Base-by-base conservation (phyloP, 2,329 filamentous ascomycete species). In the Trichophyton schoenleinii region DNA sequence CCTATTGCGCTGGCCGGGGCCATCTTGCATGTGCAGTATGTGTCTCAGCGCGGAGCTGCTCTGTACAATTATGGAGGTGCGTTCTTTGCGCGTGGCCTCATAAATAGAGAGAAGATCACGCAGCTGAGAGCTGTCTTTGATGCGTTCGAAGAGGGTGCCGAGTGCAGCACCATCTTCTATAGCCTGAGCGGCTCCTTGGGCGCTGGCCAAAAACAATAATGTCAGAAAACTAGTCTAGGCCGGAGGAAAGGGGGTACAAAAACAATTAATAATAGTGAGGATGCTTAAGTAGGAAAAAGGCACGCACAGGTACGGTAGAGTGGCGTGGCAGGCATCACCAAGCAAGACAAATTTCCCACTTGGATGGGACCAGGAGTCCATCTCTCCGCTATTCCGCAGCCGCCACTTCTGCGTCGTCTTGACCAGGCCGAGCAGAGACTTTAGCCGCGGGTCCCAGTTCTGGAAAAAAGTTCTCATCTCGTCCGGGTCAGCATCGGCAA, bases 321-420 rank as follows among this genome's bases (percentile, higher is more conserved):
- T 86, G 0, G 84, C 83, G 64, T 87, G 83, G 1, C 83, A 82
- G 0, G 83, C 81, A 66, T 87, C 84, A 0, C 85, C 84, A 0
- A 87, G 74, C 67, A 87, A 77, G 0, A 81, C 80, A 66, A 84
- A 84, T 0, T 80, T 73, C 0, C 78, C 82, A 0, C 77, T 80
- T 0, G 78, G 71, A 64, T 86, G 79, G 0, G 77, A 81, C 84
- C 84, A 87, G 0, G 74, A 73, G n/a, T 78, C 76, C 42, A 84
- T 75, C 3, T 78, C 78, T 0, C 78, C 77, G 0, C 82, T 76
- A 62, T 83, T 83, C 68, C 80, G 82, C 0, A 86, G 71, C 1
- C 81, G 75, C 83, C 83, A 87, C 68, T 86, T 87, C 58, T 60
- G 61, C 22, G 62, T 61, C 53, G 59, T 57, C 59, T 57, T 46